phyloP scores from a whole-genome alignment of 1,284 basidiomycete species.

The Boletus sp. region DNA sequence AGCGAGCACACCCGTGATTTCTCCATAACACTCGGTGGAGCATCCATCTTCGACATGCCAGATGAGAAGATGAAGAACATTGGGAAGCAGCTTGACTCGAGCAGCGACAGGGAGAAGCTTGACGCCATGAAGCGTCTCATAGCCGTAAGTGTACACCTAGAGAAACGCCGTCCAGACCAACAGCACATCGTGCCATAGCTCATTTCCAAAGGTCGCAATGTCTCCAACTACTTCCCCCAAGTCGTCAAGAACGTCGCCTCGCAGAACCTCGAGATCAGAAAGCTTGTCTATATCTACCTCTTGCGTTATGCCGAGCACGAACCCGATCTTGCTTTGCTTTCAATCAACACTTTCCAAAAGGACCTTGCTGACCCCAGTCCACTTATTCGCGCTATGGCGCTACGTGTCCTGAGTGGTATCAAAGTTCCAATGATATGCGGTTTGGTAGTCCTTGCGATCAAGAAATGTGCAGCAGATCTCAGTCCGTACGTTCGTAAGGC shows the following conservation, averaged over 20 bases:
- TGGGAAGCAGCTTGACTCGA: constrained; percentile 81
- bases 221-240: constrained; percentile 89
- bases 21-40: constrained; percentile 51
- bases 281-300: constrained; percentile 97
- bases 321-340: constrained; percentile 92
- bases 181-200: constrained; percentile 49
- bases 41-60: constrained; percentile 60
- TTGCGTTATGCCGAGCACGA: constrained; percentile 90
- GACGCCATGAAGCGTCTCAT: constrained; percentile 94
- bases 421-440: constrained; percentile 84
- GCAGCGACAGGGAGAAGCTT: constrained; percentile 82
- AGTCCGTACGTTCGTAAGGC: constrained; percentile 95
- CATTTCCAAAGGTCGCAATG: constrained; percentile 91
- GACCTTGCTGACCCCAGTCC: constrained; percentile 92
- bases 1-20: constrained; percentile 77
- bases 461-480: constrained; percentile 86
- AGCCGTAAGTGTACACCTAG: constrained; percentile 57
- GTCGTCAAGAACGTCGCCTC: constrained; percentile 95
- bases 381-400: constrained; percentile 90
- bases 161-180: constrained; percentile 7
- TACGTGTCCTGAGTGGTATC: constrained; percentile 92
- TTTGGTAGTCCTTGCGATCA: constrained; percentile 86
- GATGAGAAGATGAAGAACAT: constrained; percentile 80
- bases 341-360: constrained; percentile 99
- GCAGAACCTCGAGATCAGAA: constrained; percentile 89